Evolutionary conservation across 2,329 filamentous ascomycete species (phyloP), one percentile per base, ranked within the genome.

Genomic region (Epichloe brachyelytri): DNA sequence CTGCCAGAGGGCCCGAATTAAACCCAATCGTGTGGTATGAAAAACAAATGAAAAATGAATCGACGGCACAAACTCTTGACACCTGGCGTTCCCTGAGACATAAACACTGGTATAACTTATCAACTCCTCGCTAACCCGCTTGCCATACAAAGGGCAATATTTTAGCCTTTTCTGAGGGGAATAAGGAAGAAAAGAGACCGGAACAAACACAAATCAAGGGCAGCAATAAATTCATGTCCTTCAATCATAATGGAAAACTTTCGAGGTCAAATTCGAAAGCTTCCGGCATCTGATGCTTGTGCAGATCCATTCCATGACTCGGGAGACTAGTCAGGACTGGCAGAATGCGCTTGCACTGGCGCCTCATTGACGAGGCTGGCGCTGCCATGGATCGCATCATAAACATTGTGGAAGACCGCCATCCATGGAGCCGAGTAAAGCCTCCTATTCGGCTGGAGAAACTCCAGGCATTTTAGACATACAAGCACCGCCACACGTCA

Each of bases 341-440:
- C 62, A 14, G 68, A 63, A 1, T 65, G 59, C n/a, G 67, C 69
- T 0, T 71, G 62, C 17, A 74, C 66, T 11, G 74, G 67, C 20
- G 74, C 70, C 36, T 73, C 68, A 34, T 75, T 63, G 4, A 68
- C 69, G 54, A 71, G 66, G 44, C 72, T 73, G 10, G 77, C 75
- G 0, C 85, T 85, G 38, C 85, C 86, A 58, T 89, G 89, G 51
- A 88, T 88, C 40, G 83, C 83, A 61, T 88, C 84, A 65, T 88
- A 93, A n/a, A 94, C 84, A 61, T 91, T 94, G 50, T 83, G 20
- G 80, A 56, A 84, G 78, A 0, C 87, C 87, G 37, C 82, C 82
- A 59, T 95, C 88, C 64, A 95, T 81, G 20, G 83, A 84, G 4
- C 85, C 83, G 2, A 95, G 75, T 0, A 95, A 74, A 2, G 83